Percentiles rank a stretch among this genome's conserved stretches.
Conservation (phyloP, 2,329 filamentous ascomycete genomes). For the Neophaeococcomyces aloes region DNA sequence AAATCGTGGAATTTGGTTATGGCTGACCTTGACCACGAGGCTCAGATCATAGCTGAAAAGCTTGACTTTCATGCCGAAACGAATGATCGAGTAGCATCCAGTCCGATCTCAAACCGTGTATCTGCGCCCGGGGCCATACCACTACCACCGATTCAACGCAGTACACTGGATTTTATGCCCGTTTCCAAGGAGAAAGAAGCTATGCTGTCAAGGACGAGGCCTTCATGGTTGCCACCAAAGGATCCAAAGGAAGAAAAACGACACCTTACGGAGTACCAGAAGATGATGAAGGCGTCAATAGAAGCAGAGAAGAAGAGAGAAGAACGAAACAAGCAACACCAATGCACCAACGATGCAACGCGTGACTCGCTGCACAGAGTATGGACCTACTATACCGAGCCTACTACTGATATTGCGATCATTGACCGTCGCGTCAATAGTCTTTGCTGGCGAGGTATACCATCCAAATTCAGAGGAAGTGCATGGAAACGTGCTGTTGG, state of each 20-base stretch:
- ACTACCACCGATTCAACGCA: constrained; percentile 51
- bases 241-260: constrained; percentile 82
- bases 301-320: constrained; percentile 48
- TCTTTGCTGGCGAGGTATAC: constrained; percentile 55
- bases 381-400: constrained; percentile 52
- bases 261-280: constrained; percentile 64
- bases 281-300: constrained; percentile 53
- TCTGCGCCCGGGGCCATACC: constrained; percentile 33
- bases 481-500: constrained; percentile 53
- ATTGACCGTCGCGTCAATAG: constrained; percentile 46
- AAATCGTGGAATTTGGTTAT: constrained; percentile 51
- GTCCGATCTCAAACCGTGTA: constrained; percentile 30
- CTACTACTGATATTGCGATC: constrained; percentile 48
- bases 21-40: constrained; percentile 49
- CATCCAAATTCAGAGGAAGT: constrained; percentile 43
- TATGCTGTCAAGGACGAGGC: constrained; percentile 55
- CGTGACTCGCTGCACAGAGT: constrained; percentile 46
- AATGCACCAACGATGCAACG: constrained; percentile 42
- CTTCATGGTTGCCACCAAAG: constrained; percentile 56
- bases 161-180: constrained; percentile 54
- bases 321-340: constrained; percentile 37
- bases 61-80: constrained; percentile 49
- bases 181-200: constrained; percentile 58
- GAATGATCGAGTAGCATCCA: constrained; percentile 29
- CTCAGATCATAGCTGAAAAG: constrained; percentile 48